A percentile compares a stretch with the other conserved stretches of the same genome.
Conservation (phyloP, 2,329 filamentous ascomycete genomes). For the Botryotinia globosa region DNA sequence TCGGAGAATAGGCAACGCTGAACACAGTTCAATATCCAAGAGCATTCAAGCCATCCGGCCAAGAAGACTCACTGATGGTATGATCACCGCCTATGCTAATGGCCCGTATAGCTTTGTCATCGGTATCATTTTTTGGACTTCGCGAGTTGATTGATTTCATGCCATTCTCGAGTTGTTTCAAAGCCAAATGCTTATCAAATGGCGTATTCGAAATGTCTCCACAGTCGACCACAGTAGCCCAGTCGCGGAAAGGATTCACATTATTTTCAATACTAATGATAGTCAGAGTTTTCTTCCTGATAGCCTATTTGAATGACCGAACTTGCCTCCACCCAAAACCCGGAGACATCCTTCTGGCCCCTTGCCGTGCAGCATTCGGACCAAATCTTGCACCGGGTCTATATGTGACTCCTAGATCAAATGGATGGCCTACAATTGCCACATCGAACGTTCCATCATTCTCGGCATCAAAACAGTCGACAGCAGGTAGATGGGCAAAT, state of each 20-base stretch:
- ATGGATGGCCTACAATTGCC: slow-evolving; percentile 36
- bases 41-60: background rate
- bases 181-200: slow-evolving; percentile 35
- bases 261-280: slow-evolving; percentile 33
- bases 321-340: slow-evolving; percentile 33
- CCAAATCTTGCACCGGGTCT: slow-evolving; percentile 37
- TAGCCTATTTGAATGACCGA: slow-evolving; percentile 4
- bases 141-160: slow-evolving; percentile 31
- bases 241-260: slow-evolving; percentile 35
- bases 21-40: background rate
- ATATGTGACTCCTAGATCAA: slow-evolving; percentile 36
- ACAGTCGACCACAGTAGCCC: slow-evolving; percentile 35
- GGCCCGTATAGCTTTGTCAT: slow-evolving; percentile 31
- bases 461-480: slow-evolving; percentile 30
- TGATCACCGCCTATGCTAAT: slow-evolving; percentile 37
- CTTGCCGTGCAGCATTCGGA: slow-evolving; percentile 35
- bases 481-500: slow-evolving; percentile 35
- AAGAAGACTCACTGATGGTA: slow-evolving; percentile 33
- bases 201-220: slow-evolving; percentile 36
- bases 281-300: slow-evolving; percentile 16
- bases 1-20: slow-evolving; percentile 36
- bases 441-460: slow-evolving; percentile 36
- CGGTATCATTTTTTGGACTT: slow-evolving; percentile 33
- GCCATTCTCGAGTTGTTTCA: slow-evolving; percentile 35
- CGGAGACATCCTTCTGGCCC: slow-evolving; percentile 31